Conservation (phyloP, 257 asterid genomes). For the Penstemon newberryi region DNA sequence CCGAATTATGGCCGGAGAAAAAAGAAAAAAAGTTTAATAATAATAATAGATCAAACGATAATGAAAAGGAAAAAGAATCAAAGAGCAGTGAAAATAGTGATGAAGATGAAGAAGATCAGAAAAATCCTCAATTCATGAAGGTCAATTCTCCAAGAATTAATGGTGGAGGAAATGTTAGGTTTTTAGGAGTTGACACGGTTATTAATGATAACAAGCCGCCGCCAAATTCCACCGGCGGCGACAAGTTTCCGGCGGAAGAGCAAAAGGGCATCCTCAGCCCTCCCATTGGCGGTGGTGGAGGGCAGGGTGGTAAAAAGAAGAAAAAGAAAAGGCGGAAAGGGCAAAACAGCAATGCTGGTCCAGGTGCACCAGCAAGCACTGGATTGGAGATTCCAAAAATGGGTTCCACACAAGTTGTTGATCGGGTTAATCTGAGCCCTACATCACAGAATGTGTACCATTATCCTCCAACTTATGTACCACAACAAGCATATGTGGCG, state of each 20-base stretch:
- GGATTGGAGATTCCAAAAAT: constrained; percentile 42
- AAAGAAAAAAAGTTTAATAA: constrained; percentile 44
- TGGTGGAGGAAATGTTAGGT: constrained; percentile 40
- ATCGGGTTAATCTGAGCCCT: constrained; percentile 41
- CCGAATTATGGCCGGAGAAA: constrained; percentile 76
- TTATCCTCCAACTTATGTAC: constrained; percentile 35
- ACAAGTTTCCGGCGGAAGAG: constrained; percentile 27
- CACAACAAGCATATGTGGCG: constrained; percentile 47
- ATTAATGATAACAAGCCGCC: constrained; percentile 30
- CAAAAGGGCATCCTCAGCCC: constrained; percentile 23
- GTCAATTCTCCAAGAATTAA: constrained; percentile 32
- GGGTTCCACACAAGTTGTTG: constrained; percentile 42
- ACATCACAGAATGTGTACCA: constrained; percentile 39
- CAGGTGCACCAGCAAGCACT: constrained; percentile 42
- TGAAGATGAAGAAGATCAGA: constrained; percentile 44
- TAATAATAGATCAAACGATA: not conserved
- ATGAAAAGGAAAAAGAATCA: constrained; percentile 25
- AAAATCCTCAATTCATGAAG: constrained; percentile 26
- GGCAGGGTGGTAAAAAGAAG: constrained; percentile 57
- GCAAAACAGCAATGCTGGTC: constrained; percentile 29
- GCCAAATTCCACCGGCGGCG: constrained; percentile 36
- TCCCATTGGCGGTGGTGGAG: constrained; percentile 36
- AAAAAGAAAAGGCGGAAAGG: constrained; percentile 42
- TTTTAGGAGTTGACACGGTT: constrained; percentile 41
- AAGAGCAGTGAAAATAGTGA: constrained; percentile 34